A percentile compares a stretch with the other conserved stretches of the same genome.
These are phyloP conservation scores for Trifolium fragiferum DNA, from an alignment of 306 rosid genomes.

Conservation along the genomic window DNA sequence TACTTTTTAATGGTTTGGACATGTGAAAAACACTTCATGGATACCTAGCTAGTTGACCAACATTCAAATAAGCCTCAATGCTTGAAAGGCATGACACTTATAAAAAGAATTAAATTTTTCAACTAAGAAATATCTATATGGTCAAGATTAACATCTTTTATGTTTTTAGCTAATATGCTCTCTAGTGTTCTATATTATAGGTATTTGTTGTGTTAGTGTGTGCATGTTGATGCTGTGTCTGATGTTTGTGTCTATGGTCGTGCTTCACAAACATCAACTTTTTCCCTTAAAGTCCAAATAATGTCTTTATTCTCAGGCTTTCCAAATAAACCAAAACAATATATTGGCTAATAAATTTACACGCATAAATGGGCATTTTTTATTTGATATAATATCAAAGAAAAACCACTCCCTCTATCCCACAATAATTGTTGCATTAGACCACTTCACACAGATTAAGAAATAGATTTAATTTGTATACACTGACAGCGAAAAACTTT, in stretches of 20 bases:
- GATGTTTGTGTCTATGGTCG: neutral
- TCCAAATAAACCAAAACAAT: neutral
- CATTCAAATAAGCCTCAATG: neutral
- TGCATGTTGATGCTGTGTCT: neutral
- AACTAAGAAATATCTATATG: neutral
- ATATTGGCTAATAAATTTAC: constrained; percentile 18
- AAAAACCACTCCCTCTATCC: neutral
- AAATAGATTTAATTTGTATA: no score
- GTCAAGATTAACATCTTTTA: constrained; percentile 7
- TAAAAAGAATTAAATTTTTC: neutral
- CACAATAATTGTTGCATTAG: no score
- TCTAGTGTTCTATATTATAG: neutral
- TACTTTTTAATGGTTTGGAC: constrained; percentile 13
- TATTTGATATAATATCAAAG: constrained; percentile 9
- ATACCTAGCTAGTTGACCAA: neutral
- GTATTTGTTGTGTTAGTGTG: constrained; percentile 1
- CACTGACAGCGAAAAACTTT: no score
- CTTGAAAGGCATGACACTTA: neutral
- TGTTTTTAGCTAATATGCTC: neutral
- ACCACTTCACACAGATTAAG: no score
- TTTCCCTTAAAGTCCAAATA: neutral
- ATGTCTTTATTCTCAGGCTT: neutral
- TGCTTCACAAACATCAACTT: neutral
- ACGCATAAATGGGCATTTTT: neutral
- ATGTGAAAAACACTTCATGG: neutral